Percentiles rank a stretch among this genome's conserved stretches.
These are phyloP conservation scores for Lactarius sanguifluus DNA, from an alignment of 768 basidiomycete genomes.

Conservation along the genomic window DNA sequence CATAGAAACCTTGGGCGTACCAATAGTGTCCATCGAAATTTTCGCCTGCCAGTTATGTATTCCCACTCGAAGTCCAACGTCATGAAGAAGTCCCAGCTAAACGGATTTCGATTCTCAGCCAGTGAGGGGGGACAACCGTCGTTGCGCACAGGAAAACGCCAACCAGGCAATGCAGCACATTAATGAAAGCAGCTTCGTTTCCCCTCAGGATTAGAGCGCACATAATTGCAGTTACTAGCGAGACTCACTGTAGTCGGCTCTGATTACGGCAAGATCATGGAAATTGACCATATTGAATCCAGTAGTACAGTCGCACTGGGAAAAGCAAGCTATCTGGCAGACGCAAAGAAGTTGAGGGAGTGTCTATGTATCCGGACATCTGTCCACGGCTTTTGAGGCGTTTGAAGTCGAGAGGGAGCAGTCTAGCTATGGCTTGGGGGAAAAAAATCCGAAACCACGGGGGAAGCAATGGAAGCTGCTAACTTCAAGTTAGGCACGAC, in stretches of 20 bases:
- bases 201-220: slow-evolving; percentile 1
- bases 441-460: neutral
- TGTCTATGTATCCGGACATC: neutral
- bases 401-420: neutral
- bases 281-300: slow-evolving; percentile 10
- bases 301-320: neutral
- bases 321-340: neutral
- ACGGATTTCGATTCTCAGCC: neutral
- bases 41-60: slow-evolving; percentile 1
- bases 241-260: neutral
- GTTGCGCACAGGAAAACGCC: slow-evolving; percentile 16
- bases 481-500: no score
- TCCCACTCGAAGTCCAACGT: slow-evolving; percentile 18
- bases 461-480: neutral
- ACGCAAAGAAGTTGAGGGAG: neutral
- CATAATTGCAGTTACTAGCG: no score
- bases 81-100: slow-evolving; percentile 21
- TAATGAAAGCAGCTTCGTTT: neutral
- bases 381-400: neutral
- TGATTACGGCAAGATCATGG: neutral
- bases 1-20: neutral
- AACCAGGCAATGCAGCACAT: slow-evolving; percentile 1
- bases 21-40: slow-evolving; percentile 16
- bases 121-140: neutral
- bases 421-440: neutral